phyloP scores from a whole-genome alignment of 768 basidiomycete genomes.

The Kwoniella dendrophila region DNA sequence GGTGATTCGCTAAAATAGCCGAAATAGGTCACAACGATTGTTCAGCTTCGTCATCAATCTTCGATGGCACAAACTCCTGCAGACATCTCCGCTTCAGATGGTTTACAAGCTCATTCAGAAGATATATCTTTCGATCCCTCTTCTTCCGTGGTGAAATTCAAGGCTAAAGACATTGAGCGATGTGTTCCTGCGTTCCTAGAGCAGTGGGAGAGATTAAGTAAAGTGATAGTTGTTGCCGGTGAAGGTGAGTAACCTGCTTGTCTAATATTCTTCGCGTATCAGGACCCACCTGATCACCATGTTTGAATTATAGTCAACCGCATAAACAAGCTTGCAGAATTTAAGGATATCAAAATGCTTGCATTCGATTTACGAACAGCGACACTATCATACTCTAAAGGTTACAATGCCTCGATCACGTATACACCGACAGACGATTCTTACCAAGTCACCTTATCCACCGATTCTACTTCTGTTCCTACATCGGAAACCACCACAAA shows the following conservation, averaged over 20 bases:
- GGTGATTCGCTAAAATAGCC: constrained; percentile 6
- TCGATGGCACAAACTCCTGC: constrained; percentile 28
- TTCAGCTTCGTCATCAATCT: constrained; percentile 63
- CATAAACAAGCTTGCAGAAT: constrained; percentile 72
- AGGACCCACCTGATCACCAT: too few species aligned
- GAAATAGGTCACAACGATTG: constrained; percentile 78
- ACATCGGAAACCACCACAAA: not conserved
- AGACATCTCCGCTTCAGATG: constrained; percentile 20
- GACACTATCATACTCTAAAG: constrained; percentile 71
- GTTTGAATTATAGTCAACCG: constrained; percentile 66
- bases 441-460: constrained; percentile 49
- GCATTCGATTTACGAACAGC: constrained; percentile 91
- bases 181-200: constrained; percentile 89
- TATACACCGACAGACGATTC: constrained; percentile 45
- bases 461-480: not conserved
- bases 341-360: constrained; percentile 76
- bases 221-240: constrained; percentile 89
- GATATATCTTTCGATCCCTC: constrained; percentile 86
- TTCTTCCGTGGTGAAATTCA: constrained; percentile 84
- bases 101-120: constrained; percentile 67
- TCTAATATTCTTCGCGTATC: not conserved
- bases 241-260: constrained; percentile 65
- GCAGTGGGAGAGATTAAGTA: constrained; percentile 89
- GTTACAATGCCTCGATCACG: constrained; percentile 45
- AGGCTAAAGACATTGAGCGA: constrained; percentile 80